Percentiles rank a stretch among this genome's conserved stretches.
phyloP scores from a whole-genome alignment of 148 eudicot species.

The Fallopia convolvulus region DNA sequence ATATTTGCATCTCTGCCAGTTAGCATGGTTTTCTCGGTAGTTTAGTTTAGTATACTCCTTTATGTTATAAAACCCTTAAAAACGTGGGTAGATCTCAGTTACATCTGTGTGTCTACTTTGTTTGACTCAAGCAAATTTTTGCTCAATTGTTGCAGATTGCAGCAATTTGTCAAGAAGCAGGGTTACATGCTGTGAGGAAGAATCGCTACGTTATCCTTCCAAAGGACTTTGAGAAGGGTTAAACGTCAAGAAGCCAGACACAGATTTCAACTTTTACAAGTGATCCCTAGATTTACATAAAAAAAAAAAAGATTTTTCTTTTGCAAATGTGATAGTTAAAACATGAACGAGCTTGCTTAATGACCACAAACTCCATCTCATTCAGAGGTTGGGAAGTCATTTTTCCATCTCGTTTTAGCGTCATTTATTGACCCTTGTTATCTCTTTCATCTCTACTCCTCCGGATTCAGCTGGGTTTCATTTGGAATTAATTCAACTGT shows the following conservation, averaged over 20 bases:
- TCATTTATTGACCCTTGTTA: not conserved
- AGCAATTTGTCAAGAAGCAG: constrained; percentile 16
- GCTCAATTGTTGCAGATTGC: not conserved
- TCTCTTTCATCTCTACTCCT: not conserved
- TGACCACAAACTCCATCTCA: not conserved
- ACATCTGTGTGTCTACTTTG: not conserved
- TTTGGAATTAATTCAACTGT: too few relatives aligned
- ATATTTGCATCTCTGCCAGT: not conserved
- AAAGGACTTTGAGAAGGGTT: constrained; percentile 88
- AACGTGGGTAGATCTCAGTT: not conserved
- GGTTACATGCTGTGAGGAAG: constrained; percentile 12
- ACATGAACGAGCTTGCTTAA: not conserved
- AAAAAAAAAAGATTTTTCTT: not conserved
- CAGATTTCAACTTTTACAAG: constrained; percentile 90
- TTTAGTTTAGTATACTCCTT: not conserved
- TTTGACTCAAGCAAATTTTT: not conserved
- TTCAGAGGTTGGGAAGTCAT: not conserved
- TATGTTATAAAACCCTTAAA: not conserved
- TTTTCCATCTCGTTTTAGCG: not conserved
- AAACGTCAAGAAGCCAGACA: constrained; percentile 90
- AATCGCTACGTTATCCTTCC: constrained; percentile 76
- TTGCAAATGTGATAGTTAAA: not conserved
- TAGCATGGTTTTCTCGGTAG: not conserved
- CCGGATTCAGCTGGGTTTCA: not conserved
- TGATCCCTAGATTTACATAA: constrained; percentile 16